Evolutionary conservation across 345 rosid genomes (phyloP), one percentile per base, ranked within the genome.

Genomic region (Eucalyptus victrix): DNA sequence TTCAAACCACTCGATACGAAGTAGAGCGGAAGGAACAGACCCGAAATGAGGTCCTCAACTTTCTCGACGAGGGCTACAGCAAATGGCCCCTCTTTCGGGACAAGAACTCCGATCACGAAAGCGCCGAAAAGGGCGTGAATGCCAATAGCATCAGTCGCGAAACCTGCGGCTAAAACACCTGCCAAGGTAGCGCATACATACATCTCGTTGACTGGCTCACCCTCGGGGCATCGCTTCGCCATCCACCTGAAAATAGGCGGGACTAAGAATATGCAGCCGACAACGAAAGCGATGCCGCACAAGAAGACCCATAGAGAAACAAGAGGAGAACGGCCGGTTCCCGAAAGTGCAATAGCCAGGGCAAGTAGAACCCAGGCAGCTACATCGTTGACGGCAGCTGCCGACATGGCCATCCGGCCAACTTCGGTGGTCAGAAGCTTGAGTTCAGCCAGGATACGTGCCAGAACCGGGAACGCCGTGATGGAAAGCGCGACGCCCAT

Each of bases 341-440:
- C 96, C 2, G 97, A 92, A 60, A 96, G 93, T 49, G 98, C 96
- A 49, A 97, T 88, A 34, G 98, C 99, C 16, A 97, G 96, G 76
- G 98, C 98, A 17, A 97, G 97, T 16, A 97, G 93, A 89, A 97
- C 90, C 99, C 98, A 97, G 16, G 99, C 99, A 8, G 95, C 94
- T 26, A 97, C 92, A 86, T 97, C 99, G 65, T 95, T 96, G 65
- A 97, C 94, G 3, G 97, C 98, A 5, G 98, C 98, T 32, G 98
- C 97, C 23, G 97, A 95, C 95, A 97, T 94, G 12, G 99, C 97
- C 89, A 95, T 91, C 18, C 92, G 94, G 58, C 99, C 99, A 23
- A 97, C 89, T 54, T 95, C 98, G 12, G 98, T 96, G 3, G 99
- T 97, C 69, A 97, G 92, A 18, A 97, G 97, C 93, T 96, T 97